phyloP scores from a whole-genome alignment of 257 asterid species.

The Haberlea rhodopensis region DNA sequence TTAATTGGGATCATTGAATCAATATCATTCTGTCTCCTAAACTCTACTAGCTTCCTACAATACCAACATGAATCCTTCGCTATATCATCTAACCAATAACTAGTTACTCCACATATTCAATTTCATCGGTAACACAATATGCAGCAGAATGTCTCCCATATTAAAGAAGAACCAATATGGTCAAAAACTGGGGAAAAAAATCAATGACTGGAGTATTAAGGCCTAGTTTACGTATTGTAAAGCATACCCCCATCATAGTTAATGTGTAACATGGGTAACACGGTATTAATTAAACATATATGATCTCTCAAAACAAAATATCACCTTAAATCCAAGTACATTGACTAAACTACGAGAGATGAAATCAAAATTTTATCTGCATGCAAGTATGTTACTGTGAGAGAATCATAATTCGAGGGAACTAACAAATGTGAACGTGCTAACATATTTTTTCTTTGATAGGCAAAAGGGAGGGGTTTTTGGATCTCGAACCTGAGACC shows the following conservation, averaged over 20 bases:
- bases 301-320: slow-evolving; percentile 10
- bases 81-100: slow-evolving; percentile 5
- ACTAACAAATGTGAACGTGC: slow-evolving; percentile 11
- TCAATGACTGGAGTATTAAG: slow-evolving; percentile 1
- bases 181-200: neutral
- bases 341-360: neutral
- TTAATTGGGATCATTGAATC: too few species aligned
- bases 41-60: slow-evolving; percentile 14
- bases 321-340: neutral
- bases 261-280: slow-evolving; percentile 6
- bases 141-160: neutral
- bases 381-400: neutral
- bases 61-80: neutral
- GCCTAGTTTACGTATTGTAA: slow-evolving; percentile 9
- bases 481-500: too few species aligned
- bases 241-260: slow-evolving; percentile 18
- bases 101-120: slow-evolving; percentile 1
- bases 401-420: slow-evolving; percentile 12
- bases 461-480: too few species aligned
- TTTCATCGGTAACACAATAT: slow-evolving; percentile 16
- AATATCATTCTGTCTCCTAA: slow-evolving; percentile 21
- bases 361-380: slow-evolving; percentile 14
- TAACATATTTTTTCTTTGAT: too few species aligned
- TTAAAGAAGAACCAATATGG: neutral
- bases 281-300: slow-evolving; percentile 15